Evolutionary conservation across 345 rosid species (phyloP).

Genomic region (Rhodamnia rubescens): DNA sequence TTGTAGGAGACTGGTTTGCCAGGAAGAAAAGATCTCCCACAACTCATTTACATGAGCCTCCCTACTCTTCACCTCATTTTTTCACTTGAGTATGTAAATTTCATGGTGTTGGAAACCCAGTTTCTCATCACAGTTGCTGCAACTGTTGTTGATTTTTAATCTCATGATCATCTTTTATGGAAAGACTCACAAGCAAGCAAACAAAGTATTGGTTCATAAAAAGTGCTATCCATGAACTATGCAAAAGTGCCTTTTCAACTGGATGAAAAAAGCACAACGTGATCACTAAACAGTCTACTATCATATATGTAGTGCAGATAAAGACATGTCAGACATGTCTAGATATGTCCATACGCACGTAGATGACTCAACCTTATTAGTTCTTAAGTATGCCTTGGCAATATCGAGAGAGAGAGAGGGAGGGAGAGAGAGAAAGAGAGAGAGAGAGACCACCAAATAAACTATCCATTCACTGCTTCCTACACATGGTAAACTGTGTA

Average conservation of each 20-base stretch:
- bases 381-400: not conserved
- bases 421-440: not conserved
- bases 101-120: not conserved
- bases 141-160: not conserved
- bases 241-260: not conserved
- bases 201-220: not conserved
- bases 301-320: not conserved
- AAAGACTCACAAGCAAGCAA: not conserved
- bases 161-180: not conserved
- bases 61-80: slow-evolving; percentile 27
- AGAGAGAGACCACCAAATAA: not conserved
- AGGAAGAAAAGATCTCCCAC: slow-evolving; percentile 27
- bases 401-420: not conserved
- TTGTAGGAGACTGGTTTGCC: slow-evolving; percentile 52
- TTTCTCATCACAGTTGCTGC: not conserved
- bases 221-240: not conserved
- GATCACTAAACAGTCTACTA: not conserved
- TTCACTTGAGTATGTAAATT: slow-evolving; percentile 7
- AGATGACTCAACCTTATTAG: not conserved
- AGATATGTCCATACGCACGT: not conserved
- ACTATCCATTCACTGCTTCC: not conserved
- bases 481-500: not conserved
- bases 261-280: not conserved
- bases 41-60: slow-evolving; percentile 16
- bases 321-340: not conserved